Base-by-base conservation (phyloP, 202 grass and related monocot species). In the Panicum virgatum region DNA sequence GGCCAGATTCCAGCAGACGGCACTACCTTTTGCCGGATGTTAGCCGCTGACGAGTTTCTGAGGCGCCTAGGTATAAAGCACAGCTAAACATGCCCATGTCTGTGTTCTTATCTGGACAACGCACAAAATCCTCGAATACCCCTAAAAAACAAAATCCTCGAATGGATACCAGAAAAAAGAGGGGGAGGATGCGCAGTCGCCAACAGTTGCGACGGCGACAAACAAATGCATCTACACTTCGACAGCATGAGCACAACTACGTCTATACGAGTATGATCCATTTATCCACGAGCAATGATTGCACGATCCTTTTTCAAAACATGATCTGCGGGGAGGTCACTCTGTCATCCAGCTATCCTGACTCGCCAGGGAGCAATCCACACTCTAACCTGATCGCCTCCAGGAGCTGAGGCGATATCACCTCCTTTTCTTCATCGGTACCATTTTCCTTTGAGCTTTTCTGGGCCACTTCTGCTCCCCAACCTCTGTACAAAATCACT, bases 401-500 rank as follows among this genome's bases (percentile, higher is more conserved):
- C 42, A 96, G 73, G 72, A 98, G 88, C 78, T 98, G 89, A 27
- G 89, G 86, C 82, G 89, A 91, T 84, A 92, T 86, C 50, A 77
- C 37, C 77, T 83, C 80, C 53, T 82, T 51, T 51, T 63, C 85
- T 52, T 63, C 82, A 29, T 43, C 65, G 62, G 67, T 25, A 70
- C 73, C n/a, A 7, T 68, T 81, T 75, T 70, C 58, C 32, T 48
- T 79, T 38, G 43, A 69, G 51, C 75, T 67, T 64, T 72, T 66
- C 20, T 76, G 84, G 62, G 69, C 32, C 81, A 85, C 85, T 83
- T 82, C 84, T 77, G 89, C 88, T 83, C 76, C 79, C 90, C 90
- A 93, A 42, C 96, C 89, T 76, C 96, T 93, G 77, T 93, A 98
- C 65, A 98, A 80, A 74, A 98, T 98, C 68, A 95, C 88, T 71